Percentiles rank a stretch among this genome's conserved stretches.
phyloP scores from a whole-genome alignment of 129 eudicot genomes.

The Kitagawia praeruptora region DNA sequence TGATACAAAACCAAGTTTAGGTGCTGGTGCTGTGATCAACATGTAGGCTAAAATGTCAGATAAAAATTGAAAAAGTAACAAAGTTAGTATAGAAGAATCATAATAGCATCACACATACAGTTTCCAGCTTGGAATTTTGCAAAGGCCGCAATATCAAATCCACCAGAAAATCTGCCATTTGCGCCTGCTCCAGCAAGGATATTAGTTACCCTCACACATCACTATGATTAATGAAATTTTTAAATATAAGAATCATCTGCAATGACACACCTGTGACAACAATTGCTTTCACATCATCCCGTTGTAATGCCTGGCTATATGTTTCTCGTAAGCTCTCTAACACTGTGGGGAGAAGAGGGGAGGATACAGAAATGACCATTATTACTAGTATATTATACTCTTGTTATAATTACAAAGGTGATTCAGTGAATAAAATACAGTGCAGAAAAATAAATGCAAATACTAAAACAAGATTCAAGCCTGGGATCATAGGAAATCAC shows the following conservation, averaged over 20 bases:
- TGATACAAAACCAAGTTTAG: slow-evolving; percentile 74
- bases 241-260: slow-evolving; percentile 10
- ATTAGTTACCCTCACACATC: background rate
- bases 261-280: slow-evolving; percentile 69
- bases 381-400: background rate
- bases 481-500: background rate
- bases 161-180: slow-evolving; percentile 91
- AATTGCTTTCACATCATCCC: slow-evolving; percentile 92
- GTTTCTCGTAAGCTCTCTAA: slow-evolving; percentile 63
- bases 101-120: slow-evolving; percentile 27
- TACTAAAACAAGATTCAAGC: background rate
- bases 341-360: slow-evolving; percentile 33
- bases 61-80: background rate
- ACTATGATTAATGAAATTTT: background rate
- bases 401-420: background rate
- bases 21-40: slow-evolving; percentile 40
- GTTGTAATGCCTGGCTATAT: slow-evolving; percentile 62
- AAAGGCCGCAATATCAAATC: slow-evolving; percentile 84
- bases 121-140: slow-evolving; percentile 57
- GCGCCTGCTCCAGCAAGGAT: slow-evolving; percentile 54
- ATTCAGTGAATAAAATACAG: background rate
- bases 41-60: slow-evolving; percentile 8
- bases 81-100: background rate
- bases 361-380: background rate
- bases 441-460: background rate